Base-by-base conservation (phyloP, 2,329 filamentous ascomycete genomes). In the Cladophialophora immunda region DNA sequence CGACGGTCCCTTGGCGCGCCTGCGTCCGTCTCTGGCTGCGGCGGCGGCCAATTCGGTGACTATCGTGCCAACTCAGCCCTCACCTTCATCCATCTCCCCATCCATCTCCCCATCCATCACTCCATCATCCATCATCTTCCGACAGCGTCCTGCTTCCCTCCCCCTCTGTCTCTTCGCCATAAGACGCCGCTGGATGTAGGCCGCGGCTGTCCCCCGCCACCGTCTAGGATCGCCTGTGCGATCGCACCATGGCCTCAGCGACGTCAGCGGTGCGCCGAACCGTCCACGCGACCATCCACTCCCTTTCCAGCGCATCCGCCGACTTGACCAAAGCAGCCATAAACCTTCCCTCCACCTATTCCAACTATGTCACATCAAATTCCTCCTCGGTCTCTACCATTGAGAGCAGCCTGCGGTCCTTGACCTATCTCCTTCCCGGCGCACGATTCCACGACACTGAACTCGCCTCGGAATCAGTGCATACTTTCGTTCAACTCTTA, bases 371-470 rank as follows among this genome's bases (percentile, higher is more conserved):
- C 82, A 91, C 92, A 69, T 95, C 94, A 81, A 99, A 99, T 78
- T 90, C 93, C 68, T 91, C 93, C 75, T 93, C 96, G 67, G 93
- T 99, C 61, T 92, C 93, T 58, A 94, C 97, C 82, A 94, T 99
- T 70, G 95, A 99, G 82, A 96, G 92, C 70, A 93, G 93, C 15
- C 82, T 99, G 76, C 89, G 95, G 45, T 97, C 93, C 30, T 82
- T 99, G 71, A 97, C 94, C 56, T 99, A 99, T 78, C 93, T 99
- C 71, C 95, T 98, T 58, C 95, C 94, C 65, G 94, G 91, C 89
- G 77, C 64, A 77, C 64, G 71, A 19, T 34, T 71, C 29, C 59
- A 68, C 64, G 94, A 98, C 80, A 94, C 94, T 69, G 95, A 98
- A 78, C 90, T 98, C 73, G 93, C 94, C 57, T 97, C 94, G 59